Percentiles rank a stretch among this genome's conserved stretches.
phyloP scores from a whole-genome alignment of 2,329 filamentous ascomycete species.

The Aspergillus japonicus region DNA sequence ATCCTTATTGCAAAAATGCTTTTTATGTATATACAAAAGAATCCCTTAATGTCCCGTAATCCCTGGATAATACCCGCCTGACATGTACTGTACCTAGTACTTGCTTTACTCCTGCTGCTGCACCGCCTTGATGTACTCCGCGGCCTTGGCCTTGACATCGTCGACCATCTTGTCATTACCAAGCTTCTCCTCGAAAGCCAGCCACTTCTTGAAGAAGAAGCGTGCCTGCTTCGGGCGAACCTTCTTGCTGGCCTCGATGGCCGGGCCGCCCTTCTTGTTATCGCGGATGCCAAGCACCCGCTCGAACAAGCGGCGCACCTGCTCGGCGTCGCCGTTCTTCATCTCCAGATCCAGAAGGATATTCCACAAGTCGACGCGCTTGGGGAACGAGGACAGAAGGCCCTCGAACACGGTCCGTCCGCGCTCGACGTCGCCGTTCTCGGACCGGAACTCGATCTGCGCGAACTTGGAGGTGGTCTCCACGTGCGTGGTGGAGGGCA shows the following conservation, averaged over 20 bases:
- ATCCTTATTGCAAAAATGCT: not conserved
- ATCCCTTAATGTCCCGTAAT: not conserved
- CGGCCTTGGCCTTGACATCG: slow-evolving; percentile 67
- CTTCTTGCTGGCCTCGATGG: slow-evolving; percentile 51
- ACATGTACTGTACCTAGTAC: not conserved
- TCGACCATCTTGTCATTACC: slow-evolving; percentile 70
- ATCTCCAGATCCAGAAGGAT: slow-evolving; percentile 85
- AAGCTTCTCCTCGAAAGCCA: slow-evolving; percentile 75
- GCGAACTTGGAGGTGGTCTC: slow-evolving; percentile 84
- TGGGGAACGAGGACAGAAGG: slow-evolving; percentile 78
- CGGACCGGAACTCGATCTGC: slow-evolving; percentile 83
- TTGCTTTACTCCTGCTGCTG: slow-evolving; percentile 31
- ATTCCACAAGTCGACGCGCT: slow-evolving; percentile 90
- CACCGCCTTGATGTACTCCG: slow-evolving; percentile 62
- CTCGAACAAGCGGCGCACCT: slow-evolving; percentile 78
- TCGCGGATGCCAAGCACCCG: slow-evolving; percentile 58
- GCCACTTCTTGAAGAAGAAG: slow-evolving; percentile 90
- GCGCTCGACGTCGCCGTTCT: slow-evolving; percentile 79
- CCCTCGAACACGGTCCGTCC: slow-evolving; percentile 94
- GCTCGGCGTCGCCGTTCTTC: slow-evolving; percentile 57
- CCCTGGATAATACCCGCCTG: slow-evolving; percentile 8
- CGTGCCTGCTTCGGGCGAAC: slow-evolving; percentile 81
- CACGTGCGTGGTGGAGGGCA: slow-evolving; percentile 68
- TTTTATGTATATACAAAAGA: slow-evolving; percentile 10
- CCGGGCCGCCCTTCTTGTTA: slow-evolving; percentile 33